Base-by-base conservation (phyloP, 176 grass and related monocot species). In the Carex myosuroides region DNA sequence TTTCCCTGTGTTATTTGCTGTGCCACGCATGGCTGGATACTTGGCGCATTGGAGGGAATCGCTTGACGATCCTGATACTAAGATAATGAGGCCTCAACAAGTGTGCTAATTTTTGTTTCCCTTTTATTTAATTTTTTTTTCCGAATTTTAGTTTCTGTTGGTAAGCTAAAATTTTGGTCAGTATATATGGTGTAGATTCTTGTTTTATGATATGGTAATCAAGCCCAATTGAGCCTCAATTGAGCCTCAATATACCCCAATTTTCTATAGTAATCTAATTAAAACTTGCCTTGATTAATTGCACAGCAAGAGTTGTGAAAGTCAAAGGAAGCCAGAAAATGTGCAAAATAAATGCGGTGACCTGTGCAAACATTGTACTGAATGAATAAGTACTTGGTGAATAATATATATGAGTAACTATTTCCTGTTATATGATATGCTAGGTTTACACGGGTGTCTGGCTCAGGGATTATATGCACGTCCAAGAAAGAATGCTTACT, bases 401-500 rank as follows among this genome's bases (percentile, higher is more conserved):
- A 64, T 60, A 30, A 24, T 22, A 21, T 59, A 60, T 59, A 18
- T 80, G 29, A 80, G 17, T 41, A 20, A 39, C 10, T 60, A 37
- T 60, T 60, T 80, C 55, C 60, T 59, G 5, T 59, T 10, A n/a
- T 81, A 21, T 81, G 13, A 32, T 67, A 50, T 82, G 13, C 58
- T 83, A 95, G 95, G 95, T 98, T 13, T 95, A 93, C 29, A 93
- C 89, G 1, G 92, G 95, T 1, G 66, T 81, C 66, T 95, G 92
- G 92, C 29, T 95, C 13, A 87, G 92, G 41, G 91, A 98, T 89
- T 98, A 95, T 22, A 93, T 73, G 10, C 86, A 87, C 3, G 82
- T 86, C 11, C 68, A 64, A 86, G 92, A 95, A 90, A 69, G 92
- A 60, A 55, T 82, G 75, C 13, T 84, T 16, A 74, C 89, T 48